A percentile compares a stretch with the other conserved stretches of the same genome.
Evolutionary conservation across 78 protist species (phyloP).

Genomic region (slime mould (Dictyostelium discoideum)): DNA sequence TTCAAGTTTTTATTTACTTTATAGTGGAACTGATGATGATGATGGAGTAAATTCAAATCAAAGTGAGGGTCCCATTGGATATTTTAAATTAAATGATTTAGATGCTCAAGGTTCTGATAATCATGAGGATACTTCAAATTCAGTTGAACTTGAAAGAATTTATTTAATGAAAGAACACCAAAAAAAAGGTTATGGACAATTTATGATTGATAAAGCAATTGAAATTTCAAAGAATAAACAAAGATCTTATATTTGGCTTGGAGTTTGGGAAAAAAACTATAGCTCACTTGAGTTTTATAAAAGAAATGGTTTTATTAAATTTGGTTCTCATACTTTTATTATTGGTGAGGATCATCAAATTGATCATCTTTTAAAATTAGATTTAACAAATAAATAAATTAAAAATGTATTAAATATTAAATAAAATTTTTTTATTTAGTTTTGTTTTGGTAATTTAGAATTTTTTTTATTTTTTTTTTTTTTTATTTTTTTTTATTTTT

Average conservation of each 20-base stretch:
- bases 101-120: not conserved
- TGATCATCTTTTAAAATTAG: not conserved
- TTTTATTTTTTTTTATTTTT: no score
- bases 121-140: not conserved
- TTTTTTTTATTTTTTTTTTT: no score
- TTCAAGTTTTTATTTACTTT: not conserved
- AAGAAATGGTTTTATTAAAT: not conserved
- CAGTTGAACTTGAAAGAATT: slow-evolving; percentile 20
- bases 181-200: not conserved
- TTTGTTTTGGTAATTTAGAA: no score
- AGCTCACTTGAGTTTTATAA: not conserved
- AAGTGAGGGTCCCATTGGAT: not conserved
- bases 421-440: no score
- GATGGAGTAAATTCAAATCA: not conserved
- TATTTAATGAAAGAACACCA: not conserved
- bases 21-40: not conserved
- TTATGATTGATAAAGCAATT: not conserved
- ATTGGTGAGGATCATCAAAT: slow-evolving; percentile 2
- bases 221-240: not conserved
- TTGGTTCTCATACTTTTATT: not conserved
- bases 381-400: not conserved
- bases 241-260: slow-evolving; percentile 6
- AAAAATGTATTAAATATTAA: no score
- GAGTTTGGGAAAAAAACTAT: slow-evolving; percentile 8
- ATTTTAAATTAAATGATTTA: not conserved